Base-by-base conservation (phyloP, 169 alveolate genomes). In the Eimeria maxima region DNA sequence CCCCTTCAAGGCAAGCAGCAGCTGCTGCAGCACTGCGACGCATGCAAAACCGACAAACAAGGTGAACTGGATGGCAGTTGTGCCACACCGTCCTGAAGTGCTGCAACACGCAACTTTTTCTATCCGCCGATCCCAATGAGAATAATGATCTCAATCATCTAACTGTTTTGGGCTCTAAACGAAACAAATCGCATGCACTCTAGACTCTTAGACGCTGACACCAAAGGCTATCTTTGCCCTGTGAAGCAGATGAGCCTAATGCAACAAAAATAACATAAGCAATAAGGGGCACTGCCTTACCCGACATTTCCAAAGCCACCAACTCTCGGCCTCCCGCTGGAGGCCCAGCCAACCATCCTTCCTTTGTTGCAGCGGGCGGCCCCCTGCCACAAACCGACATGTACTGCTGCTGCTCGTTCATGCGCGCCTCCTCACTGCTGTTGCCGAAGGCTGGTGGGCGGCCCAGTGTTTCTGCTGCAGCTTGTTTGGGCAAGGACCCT, bases 21-120 rank as follows among this genome's bases (percentile, higher is more conserved):
- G 78, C 78, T 84, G 92, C 44, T 84, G 76, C 53, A 45, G 76
- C 57, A 84, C 92, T 84, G 74, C 55, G 29, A 18, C 83, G 38
- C 27, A 29, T 4, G 55, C 89, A 78, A 11, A 44, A 50, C 45
- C 44, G 45, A 33, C 29, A 11, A 42, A 78, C 65, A 45, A 53
- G 45, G 65, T 22, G 67, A 0, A 65, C 16, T 53, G 60, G 60
- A 7, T 53, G 10, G 60, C 60, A 53, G 3, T 53, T 1, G 16
- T 53, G 20, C 16, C 10, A 11, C 0, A 14, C 60, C 60, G 0
- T 7, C 60, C 60, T 53, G 20, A 53, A 14, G 16, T 7, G 16
- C 60, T 53, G 60, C 60, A 53, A 14, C 60, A 53, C 60, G 10
- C 60, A 11, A 53, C 60, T 0, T 33, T 33, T 33, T 33, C 38